A percentile compares a stretch with the other conserved stretches of the same genome.
phyloP scores from a whole-genome alignment of 139 green algal species.

The Chlorella ohadii region DNA sequence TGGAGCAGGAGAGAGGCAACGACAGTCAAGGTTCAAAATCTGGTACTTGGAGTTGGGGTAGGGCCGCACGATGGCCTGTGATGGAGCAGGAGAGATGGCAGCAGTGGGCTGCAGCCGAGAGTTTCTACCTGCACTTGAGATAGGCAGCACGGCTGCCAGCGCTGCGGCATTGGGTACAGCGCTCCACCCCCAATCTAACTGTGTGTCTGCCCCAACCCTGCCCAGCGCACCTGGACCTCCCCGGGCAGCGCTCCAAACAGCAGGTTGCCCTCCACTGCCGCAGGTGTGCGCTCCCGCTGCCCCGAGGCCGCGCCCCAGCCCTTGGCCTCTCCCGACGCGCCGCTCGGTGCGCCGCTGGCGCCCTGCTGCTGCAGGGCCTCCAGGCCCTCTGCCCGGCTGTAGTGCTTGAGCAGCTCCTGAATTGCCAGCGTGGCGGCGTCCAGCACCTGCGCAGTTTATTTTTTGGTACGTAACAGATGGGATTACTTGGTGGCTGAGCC shows the following conservation, averaged over 20 bases:
- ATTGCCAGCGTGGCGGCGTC: conserved; percentile 82
- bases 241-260: conserved; percentile 69
- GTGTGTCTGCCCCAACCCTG: no score
- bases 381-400: conserved; percentile 29
- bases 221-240: conserved; percentile 50
- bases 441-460: conserved; percentile 64
- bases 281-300: conserved; percentile 14
- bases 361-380: background rate
- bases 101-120: no score
- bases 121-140: conserved; percentile 64
- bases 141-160: no score
- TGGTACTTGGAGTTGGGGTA: conserved; percentile 63
- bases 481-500: no score
- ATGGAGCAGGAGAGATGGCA: background rate
- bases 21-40: no score
- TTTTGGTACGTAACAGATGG: no score
- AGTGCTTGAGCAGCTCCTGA: conserved; percentile 64
- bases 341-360: background rate
- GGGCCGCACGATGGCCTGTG: conserved; percentile 54
- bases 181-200: no score
- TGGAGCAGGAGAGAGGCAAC: background rate
- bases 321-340: background rate
- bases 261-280: conserved; percentile 37
- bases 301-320: background rate
- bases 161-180: no score